Conservation (phyloP, 2,329 filamentous ascomycete species). For the Venturia aucupariae region DNA sequence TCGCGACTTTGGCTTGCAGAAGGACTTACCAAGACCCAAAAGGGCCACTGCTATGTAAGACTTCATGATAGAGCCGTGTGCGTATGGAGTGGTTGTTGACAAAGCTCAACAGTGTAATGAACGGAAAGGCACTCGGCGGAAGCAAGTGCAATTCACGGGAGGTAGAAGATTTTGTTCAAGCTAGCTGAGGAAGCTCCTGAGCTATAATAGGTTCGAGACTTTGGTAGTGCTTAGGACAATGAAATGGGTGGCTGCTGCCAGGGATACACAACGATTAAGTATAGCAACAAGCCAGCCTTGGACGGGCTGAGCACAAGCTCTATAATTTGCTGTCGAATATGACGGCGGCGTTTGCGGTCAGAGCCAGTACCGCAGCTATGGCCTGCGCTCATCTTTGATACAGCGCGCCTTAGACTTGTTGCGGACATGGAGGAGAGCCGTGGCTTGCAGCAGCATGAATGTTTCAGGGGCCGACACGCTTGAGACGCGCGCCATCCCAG, state of each 20-base stretch:
- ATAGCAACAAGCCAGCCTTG: not conserved
- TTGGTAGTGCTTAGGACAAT: not conserved
- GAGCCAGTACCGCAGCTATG: not conserved
- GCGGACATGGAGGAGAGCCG: constrained; percentile 5
- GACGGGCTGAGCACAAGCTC: not conserved
- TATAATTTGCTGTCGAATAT: not conserved
- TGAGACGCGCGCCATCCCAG: constrained; percentile 1
- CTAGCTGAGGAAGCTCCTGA: not conserved
- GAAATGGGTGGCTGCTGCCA: constrained; percentile 5
- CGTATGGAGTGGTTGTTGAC: not conserved
- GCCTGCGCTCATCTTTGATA: constrained; percentile 5
- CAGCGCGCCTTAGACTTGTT: not conserved
- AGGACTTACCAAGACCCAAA: constrained; percentile 14
- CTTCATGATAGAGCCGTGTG: constrained; percentile 6
- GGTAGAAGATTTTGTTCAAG: not conserved
- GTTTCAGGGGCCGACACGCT: constrained; percentile 6
- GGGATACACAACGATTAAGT: constrained; percentile 6
- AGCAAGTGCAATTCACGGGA: not conserved
- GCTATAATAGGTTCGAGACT: constrained; percentile 5
- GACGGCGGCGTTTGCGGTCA: not conserved
- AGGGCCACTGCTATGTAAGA: constrained; percentile 8
- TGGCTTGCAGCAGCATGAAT: constrained; percentile 6
- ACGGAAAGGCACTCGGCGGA: not conserved
- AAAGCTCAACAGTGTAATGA: not conserved
- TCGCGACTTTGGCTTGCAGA: not conserved